Evolutionary conservation across 1,284 basidiomycete species (phyloP), one percentile per base, ranked within the genome.

Genomic region (Butyriboletus regius): DNA sequence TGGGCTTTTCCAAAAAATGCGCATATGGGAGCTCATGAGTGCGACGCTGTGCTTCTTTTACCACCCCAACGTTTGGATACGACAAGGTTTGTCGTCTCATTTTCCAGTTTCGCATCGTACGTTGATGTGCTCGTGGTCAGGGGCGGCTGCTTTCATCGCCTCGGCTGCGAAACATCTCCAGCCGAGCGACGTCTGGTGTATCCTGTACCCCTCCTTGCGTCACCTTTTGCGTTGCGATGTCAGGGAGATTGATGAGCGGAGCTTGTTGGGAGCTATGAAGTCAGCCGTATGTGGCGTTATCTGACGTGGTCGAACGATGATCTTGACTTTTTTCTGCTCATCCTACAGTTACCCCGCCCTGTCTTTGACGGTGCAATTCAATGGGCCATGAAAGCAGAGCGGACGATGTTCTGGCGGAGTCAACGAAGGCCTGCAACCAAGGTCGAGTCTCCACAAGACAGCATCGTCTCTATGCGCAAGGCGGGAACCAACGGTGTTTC

Each of bases 21-120:
- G 87, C n/a, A 82, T 96, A 39, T 94, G 93, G 90, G 92, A 98
- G 56, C 73, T 97, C 32, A 88, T 96, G 77, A 88, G 83, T 48
- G 82, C 84, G 0, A 85, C 88, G 0, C 72, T 91, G 8, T 89
- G 91, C 1, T 94, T 98, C 63, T 71, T 98, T 35, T 95, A 91
- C 59, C 96, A 99, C 67, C 95, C 96, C 0, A 95, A 97, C 67
- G 70, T 82, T n/a, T 98, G 95, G 94, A 89, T 98, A 60, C 76
- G 91, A 52, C 91, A 97, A 75, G 88, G 92, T 87, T 48, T 51
- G 46, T 48, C 5, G 31, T 53, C 46, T 39, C 20, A n/a, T 29
- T 26, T 32, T 46, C 10, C 12, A 20, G 18, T 40, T 9, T 43
- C 14, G 29, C 35, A 5, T 10, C 1, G 26, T 42, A 17, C n/a